These are phyloP conservation scores for Inosperma sp. DNA, from an alignment of 768 basidiomycete species.

Conservation along the genomic window DNA sequence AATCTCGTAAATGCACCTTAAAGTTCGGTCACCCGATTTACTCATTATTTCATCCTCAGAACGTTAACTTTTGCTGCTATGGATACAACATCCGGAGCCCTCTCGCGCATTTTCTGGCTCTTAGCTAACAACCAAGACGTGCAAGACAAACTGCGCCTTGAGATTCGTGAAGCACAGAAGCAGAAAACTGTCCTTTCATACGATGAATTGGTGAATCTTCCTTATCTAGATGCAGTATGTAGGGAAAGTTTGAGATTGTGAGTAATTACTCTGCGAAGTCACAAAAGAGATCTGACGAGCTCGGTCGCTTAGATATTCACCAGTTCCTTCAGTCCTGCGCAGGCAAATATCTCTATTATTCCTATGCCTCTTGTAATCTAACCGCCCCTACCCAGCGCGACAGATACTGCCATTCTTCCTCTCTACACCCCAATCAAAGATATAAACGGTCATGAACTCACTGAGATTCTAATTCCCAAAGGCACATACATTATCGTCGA, in stretches of 20 bases:
- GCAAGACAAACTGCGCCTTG: constrained; percentile 29
- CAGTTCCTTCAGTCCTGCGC: constrained; percentile 3
- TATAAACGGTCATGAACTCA: constrained; percentile 30
- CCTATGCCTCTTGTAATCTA: background rate
- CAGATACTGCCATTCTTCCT: constrained; percentile 32
- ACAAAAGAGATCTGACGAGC: background rate
- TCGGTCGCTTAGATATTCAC: constrained; percentile 6
- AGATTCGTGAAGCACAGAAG: constrained; percentile 24
- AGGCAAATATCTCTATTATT: background rate
- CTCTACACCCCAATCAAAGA: constrained; percentile 41
- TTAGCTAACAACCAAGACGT: constrained; percentile 27
- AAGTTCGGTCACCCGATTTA: background rate
- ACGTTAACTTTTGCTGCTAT: constrained; percentile 28
- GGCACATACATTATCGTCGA: constrained; percentile 40
- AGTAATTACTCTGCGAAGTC: background rate
- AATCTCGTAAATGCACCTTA: constrained; percentile 6
- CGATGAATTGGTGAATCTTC: constrained; percentile 28
- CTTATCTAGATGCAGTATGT: constrained; percentile 34
- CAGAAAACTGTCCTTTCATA: constrained; percentile 25
- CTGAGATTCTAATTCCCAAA: constrained; percentile 37
- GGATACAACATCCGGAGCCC: constrained; percentile 29
- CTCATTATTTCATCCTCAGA: constrained; percentile 9
- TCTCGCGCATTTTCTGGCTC: constrained; percentile 25
- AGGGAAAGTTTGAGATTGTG: constrained; percentile 31
- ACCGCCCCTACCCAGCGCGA: background rate